Base-by-base conservation (phyloP, 2,329 filamentous ascomycete genomes). In the Aureobasidium sp. region DNA sequence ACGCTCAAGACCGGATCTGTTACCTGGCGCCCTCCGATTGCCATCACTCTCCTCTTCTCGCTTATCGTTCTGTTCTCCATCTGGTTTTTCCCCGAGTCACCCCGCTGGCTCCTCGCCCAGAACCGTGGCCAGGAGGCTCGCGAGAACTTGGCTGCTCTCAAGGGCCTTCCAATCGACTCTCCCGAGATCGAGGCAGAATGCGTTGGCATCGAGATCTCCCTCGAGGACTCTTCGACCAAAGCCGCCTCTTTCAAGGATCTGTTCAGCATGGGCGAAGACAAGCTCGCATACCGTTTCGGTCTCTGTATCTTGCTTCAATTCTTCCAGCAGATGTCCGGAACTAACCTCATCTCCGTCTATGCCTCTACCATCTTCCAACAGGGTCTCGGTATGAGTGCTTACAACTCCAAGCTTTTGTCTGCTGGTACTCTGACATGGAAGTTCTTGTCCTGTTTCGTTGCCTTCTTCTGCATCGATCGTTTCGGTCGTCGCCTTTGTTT, bases 361-460 rank as follows among this genome's bases (percentile, higher is more conserved):
- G 64, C 64, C 22, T 69, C 69, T 11, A 68, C 65, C n/a, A 67
- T 70, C 35, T 71, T 70, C 64, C 63, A 68, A 17, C 63, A 68
- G 62, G 65, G 66, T 59, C 74, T 79, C 4, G 73, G 72, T 33
- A 67, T 79, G 63, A 68, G 68, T 60, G 67, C 68, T 15, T 73
- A 77, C 53, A 67, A 70, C 0, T 73, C 77, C 15, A 72, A 73
- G n/a, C 69, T 78, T 52, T 72, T 81, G 7, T 74, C 78, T 8
- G 77, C 72, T 3, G 79, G 78, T 31, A 80, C 80, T 14, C 71
- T 84, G 35, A 83, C 82, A 5, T 84, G 66, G 66, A 83, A 84
- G 68, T 82, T 82, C 67, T 66, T 82, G 22, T 79, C 77, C 35
- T 79, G 77, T 19, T 78, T 81, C 68, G 69, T 81, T 40, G 75